A percentile compares a stretch with the other conserved stretches of the same genome.
Conservation (phyloP, 2,329 filamentous ascomycete species). For the Verticillium nonalfalfae region DNA sequence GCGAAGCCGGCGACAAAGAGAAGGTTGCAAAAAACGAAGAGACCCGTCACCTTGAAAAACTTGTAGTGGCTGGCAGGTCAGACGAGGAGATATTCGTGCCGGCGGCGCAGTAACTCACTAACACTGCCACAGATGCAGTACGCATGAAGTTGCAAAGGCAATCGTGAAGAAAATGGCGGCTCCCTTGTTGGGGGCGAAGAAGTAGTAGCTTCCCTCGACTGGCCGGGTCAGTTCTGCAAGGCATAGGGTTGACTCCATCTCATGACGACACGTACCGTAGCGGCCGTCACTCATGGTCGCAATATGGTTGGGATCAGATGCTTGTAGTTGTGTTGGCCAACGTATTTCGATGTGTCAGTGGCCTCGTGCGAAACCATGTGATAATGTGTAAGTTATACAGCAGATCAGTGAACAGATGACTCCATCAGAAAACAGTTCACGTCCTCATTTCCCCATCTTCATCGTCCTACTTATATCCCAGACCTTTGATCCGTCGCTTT, state of each 20-base stretch:
- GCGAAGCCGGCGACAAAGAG: constrained; percentile 52
- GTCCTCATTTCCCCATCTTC: neutral
- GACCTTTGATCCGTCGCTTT: neutral
- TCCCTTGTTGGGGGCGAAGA: constrained; percentile 40
- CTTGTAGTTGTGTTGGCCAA: no score
- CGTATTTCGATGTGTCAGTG: no score
- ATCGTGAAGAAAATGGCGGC: constrained; percentile 40
- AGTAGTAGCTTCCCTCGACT: constrained; percentile 37
- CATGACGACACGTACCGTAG: constrained; percentile 16
- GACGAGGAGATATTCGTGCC: neutral
- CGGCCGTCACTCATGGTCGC: constrained; percentile 22
- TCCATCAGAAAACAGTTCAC: no score
- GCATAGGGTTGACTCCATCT: neutral
- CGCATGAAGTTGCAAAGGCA: constrained; percentile 29
- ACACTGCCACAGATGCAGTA: constrained; percentile 34
- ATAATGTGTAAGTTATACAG: no score
- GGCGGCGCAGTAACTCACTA: constrained; percentile 30
- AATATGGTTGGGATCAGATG: no score
- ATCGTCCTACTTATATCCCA: neutral
- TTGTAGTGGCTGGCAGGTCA: constrained; percentile 40
- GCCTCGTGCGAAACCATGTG: no score
- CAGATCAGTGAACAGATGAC: no score
- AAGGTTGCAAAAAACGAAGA: constrained; percentile 47
- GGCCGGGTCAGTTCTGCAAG: neutral
- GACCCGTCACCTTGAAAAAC: constrained; percentile 46